Evolutionary conservation across 176 grass and related monocot genomes (phyloP), one percentile per base, ranked within the genome.

Genomic region (Areca catechu): DNA sequence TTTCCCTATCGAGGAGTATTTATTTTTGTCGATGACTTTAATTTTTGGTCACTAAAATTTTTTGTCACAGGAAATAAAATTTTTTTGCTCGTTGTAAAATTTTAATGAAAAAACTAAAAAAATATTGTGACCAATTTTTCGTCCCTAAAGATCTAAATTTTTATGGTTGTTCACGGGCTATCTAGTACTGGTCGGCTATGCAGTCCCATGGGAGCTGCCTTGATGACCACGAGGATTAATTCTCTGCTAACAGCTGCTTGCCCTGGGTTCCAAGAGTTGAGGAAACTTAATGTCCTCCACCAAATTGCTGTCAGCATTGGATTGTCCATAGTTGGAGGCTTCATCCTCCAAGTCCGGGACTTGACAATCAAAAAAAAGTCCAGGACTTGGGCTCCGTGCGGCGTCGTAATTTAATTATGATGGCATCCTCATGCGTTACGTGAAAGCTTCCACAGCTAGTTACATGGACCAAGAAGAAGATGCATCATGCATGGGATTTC

Each of bases 391-490:
- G 64, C 88, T 1, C 76, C 86, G 3, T 92, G 88, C 19, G 76
- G 79, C 56, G 64, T 83, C 23, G 83, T 83, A 60, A 79, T 86
- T 27, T 86, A 79, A 83, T 27, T 86, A 90, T 63, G 48, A 73
- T 49, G 86, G 82, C 24, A 61, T 90, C 63, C 71, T 90, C 23
- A 79, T 90, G 63, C 82, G 79, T 18, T 91, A 86, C 71, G 79
- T 86, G 2, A 74, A 68, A 65, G 69, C 68, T 2, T 92, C 88
- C 1, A 73, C 83, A 3, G 88, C 88, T n/a, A n/a, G n/a, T 6
- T 76, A 80, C 69, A 58, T 92, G 1, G 88, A 79, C 1, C 83
- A 86, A n/a, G 51, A 66, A 0, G 50, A 65, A 3, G 82, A 91
- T 65, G 68, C 76, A 75, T 17, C 79, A 91, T 65, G 68, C 76